These are phyloP conservation scores for Onygenales sp. DNA, from an alignment of 2,329 filamentous ascomycete species.

Conservation along the genomic window DNA sequence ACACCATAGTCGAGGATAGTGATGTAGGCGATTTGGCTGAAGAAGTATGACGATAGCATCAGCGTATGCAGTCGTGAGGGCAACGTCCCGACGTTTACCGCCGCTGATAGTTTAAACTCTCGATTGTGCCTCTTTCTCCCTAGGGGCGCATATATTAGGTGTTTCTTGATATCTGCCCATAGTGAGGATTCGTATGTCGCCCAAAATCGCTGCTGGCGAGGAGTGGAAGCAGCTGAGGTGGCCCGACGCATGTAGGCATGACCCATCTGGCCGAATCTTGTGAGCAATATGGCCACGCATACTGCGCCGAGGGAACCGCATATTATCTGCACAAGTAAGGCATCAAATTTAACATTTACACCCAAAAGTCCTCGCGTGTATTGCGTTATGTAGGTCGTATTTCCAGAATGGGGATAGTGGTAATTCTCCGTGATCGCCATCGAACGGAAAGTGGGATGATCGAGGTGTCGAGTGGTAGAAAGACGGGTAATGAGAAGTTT, in stretches of 20 bases:
- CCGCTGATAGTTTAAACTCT: constrained; percentile 58
- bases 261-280: constrained; percentile 33
- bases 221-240: constrained; percentile 27
- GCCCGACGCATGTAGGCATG: constrained; percentile 37
- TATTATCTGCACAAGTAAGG: constrained; percentile 31
- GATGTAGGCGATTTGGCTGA: constrained; percentile 69
- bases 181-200: constrained; percentile 29
- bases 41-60: constrained; percentile 58
- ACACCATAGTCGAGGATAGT: constrained; percentile 32
- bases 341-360: constrained; percentile 30
- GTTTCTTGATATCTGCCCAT: constrained; percentile 38
- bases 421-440: constrained; percentile 1
- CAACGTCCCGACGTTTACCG: constrained; percentile 64
- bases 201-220: constrained; percentile 36
- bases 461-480: not conserved
- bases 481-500: not conserved
- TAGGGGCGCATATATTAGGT: constrained; percentile 53
- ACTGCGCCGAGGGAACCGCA: constrained; percentile 25
- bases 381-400: constrained; percentile 31
- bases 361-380: constrained; percentile 31
- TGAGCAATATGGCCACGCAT: constrained; percentile 28
- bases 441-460: not conserved
- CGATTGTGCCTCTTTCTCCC: constrained; percentile 67
- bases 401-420: constrained; percentile 8
- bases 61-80: constrained; percentile 69